These are phyloP conservation scores for Exophiala aquamarina DNA, from an alignment of 2,329 filamentous ascomycete genomes.

Conservation along the genomic window DNA sequence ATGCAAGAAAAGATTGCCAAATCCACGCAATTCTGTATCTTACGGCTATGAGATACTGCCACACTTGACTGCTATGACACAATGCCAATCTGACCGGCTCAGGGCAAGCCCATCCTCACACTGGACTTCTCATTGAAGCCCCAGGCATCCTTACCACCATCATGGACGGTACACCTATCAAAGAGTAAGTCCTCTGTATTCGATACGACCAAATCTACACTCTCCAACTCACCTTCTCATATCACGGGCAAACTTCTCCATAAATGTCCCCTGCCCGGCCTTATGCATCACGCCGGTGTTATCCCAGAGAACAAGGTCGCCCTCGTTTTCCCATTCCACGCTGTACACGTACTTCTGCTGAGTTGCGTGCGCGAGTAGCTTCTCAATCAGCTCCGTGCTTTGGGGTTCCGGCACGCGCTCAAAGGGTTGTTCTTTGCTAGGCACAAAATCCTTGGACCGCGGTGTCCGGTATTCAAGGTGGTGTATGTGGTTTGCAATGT, in stretches of 20 bases:
- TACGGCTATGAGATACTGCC: no score
- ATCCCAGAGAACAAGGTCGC: constrained; percentile 60
- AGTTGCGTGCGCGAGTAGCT: constrained; percentile 45
- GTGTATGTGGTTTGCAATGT: constrained; percentile 54
- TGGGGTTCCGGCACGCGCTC: constrained; percentile 31
- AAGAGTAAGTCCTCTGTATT: neutral
- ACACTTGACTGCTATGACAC: no score
- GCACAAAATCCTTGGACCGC: constrained; percentile 8
- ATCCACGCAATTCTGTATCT: no score
- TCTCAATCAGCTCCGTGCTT: constrained; percentile 36
- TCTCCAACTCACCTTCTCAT: constrained; percentile 48
- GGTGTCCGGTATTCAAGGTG: constrained; percentile 42
- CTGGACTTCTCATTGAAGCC: constrained; percentile 41
- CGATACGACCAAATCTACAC: neutral
- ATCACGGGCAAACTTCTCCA: constrained; percentile 51
- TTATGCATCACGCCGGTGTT: constrained; percentile 59
- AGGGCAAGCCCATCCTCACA: constrained; percentile 33
- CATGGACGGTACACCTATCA: constrained; percentile 49
- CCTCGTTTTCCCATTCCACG: constrained; percentile 49
- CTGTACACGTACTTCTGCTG: constrained; percentile 48
- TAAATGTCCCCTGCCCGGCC: constrained; percentile 49
- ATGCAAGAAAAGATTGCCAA: no score
- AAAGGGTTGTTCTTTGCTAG: constrained; percentile 15
- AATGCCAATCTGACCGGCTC: neutral
- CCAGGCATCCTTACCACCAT: constrained; percentile 43